phyloP scores from a whole-genome alignment of 257 asterid species.

The Solanum clarkiae region DNA sequence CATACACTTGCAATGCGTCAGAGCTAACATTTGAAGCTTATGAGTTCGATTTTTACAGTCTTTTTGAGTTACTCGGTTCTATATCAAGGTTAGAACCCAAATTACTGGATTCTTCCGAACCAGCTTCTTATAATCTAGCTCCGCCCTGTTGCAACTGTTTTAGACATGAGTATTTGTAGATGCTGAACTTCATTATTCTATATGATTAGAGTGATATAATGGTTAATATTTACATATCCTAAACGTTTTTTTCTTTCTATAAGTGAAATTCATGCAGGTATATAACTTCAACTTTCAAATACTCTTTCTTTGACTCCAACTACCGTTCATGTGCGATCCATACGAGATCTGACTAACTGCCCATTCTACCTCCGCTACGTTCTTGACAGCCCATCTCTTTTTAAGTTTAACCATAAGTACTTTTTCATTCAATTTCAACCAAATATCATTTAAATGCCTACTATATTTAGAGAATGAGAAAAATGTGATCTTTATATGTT shows the following conservation, averaged over 20 bases:
- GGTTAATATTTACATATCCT: background rate
- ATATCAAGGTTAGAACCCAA: background rate
- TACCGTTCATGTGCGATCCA: too few relatives aligned
- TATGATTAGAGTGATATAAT: background rate
- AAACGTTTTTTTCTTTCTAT: background rate
- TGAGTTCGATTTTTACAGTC: background rate
- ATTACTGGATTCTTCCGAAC: background rate
- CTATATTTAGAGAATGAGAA: background rate
- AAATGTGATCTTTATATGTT: background rate
- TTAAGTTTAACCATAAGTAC: background rate
- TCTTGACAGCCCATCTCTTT: too few relatives aligned
- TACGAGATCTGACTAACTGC: too few relatives aligned
- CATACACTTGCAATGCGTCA: background rate
- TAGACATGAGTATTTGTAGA: background rate
- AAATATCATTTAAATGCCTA: background rate
- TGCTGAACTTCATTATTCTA: background rate
- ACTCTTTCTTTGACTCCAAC: background rate
- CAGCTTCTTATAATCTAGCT: background rate
- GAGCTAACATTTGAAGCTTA: background rate
- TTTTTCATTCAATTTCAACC: background rate
- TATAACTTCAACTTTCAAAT: background rate
- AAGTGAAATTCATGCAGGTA: background rate
- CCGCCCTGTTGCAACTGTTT: background rate
- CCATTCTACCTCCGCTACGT: too few relatives aligned
- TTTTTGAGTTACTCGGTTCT: background rate